A percentile compares a stretch with the other conserved stretches of the same genome.
phyloP scores from a whole-genome alignment of 2,329 filamentous ascomycete genomes.

The Cladosporium austrohemisphaericum region DNA sequence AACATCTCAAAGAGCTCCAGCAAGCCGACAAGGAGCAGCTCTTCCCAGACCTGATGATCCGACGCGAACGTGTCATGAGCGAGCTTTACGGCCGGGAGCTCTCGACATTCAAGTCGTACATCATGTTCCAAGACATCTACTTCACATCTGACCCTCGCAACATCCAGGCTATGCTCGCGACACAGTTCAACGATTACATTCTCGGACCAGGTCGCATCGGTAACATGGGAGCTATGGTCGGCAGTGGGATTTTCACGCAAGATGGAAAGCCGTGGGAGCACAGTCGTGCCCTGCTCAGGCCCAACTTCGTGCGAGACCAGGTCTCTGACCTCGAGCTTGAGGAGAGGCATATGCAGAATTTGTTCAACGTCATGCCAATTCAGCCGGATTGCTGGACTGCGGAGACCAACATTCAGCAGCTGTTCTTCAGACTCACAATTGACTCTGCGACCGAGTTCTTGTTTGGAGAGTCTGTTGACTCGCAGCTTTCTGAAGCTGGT shows the following conservation, averaged over 20 bases:
- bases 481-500: conserved; percentile 35
- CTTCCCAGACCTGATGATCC: conserved; percentile 29
- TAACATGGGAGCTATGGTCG: conserved; percentile 30
- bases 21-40: conserved; percentile 26
- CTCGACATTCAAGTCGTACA: conserved; percentile 25
- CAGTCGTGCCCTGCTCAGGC: conserved; percentile 34
- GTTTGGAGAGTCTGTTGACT: conserved; percentile 42
- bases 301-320: conserved; percentile 38
- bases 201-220: conserved; percentile 26
- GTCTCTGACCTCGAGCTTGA: conserved; percentile 35
- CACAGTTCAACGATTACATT: conserved; percentile 28
- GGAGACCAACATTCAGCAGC: conserved; percentile 30
- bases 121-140: conserved; percentile 26
- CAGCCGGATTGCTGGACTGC: conserved; percentile 30
- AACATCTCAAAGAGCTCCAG: conserved; percentile 25
- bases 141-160: conserved; percentile 35
- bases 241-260: conserved; percentile 28
- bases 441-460: conserved; percentile 50
- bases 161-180: conserved; percentile 35
- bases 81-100: conserved; percentile 24
- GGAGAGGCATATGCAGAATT: conserved; percentile 34
- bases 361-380: conserved; percentile 31
- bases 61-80: conserved; percentile 26
- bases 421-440: conserved; percentile 50
- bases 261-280: conserved; percentile 38